Evolutionary conservation across 139 green algal genomes (phyloP), one percentile per base, ranked within the genome.

Genomic region (Auxenochlorella protothecoides): DNA sequence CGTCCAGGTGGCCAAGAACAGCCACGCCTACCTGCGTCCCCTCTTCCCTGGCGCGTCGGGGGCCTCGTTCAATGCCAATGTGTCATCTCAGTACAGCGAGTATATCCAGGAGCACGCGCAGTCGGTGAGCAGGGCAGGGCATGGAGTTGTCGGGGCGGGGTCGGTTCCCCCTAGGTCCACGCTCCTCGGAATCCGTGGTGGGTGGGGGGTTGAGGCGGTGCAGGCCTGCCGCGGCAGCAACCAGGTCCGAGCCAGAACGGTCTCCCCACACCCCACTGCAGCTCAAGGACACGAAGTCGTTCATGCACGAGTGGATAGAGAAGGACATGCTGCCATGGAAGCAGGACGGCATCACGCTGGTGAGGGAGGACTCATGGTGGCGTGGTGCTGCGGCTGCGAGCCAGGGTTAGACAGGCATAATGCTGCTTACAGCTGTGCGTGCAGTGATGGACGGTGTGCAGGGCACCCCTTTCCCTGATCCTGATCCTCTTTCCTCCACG

Each of bases 281-380:
- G 73, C 54, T 73, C 6, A 1, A 13, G 3, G 53, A 11, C 6
- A 3, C 68, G 63, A 12, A 64, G 27, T 82, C 78, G 3, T 72
- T 69, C 51, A 79, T 73, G 10, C 14, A 8, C 13, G 53, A 63
- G 10, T 76, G 71, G 66, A 79, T 82, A 5, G 4, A 70, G 66
- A 27, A 76, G 57, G 78, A 82, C 13, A 62, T 82, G 12, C 10
- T 14, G 53, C 69, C 57, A 6, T 82, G 78, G 78, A n/a, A 62
- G 12, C 53, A 75, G 9, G 51, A 11, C 8, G 73, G 78, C 55
- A 82, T 82, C 55, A 74, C 69, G 6, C 53, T 59, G 65, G 65
- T 71, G 55, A 6, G 65, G 54, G 27, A 44, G 27, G 27, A 44
- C 27, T 44, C 27, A 44, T 1, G 27, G 27, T 44, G 27, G 27